phyloP scores from a whole-genome alignment of 1,284 basidiomycete species.

The Melampsora americana region DNA sequence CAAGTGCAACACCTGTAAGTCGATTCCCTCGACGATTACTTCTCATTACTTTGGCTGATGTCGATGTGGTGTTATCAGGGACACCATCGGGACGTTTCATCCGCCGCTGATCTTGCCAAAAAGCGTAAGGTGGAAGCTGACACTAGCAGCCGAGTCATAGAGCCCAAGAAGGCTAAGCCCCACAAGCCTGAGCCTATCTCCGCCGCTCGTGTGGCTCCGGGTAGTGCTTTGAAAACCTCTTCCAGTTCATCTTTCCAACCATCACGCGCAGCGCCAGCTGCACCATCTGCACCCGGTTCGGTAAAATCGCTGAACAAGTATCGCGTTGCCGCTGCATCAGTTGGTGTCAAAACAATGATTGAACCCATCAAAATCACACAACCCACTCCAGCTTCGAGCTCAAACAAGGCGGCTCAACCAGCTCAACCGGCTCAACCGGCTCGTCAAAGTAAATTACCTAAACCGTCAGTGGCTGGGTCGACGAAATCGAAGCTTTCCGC shows the following conservation, averaged over 20 bases:
- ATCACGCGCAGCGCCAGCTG: background rate
- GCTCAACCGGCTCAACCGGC: background rate
- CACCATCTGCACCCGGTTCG: background rate
- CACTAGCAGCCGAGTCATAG: constrained; percentile 17
- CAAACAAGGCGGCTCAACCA: no score
- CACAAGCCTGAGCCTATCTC: constrained; percentile 1
- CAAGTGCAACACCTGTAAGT: constrained; percentile 32
- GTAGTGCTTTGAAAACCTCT: constrained; percentile 24
- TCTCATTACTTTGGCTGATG: background rate
- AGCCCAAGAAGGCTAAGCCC: constrained; percentile 28
- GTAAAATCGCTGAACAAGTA: background rate
- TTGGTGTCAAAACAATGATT: background rate
- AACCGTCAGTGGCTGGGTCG: constrained; percentile 2
- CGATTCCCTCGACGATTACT: background rate
- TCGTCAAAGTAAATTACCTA: background rate
- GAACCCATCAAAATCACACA: constrained; percentile 1
- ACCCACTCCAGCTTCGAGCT: background rate
- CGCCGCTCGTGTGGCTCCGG: constrained; percentile 15
- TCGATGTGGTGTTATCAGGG: constrained; percentile 1
- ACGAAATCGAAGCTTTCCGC: constrained; percentile 9
- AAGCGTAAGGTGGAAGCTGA: constrained; percentile 41
- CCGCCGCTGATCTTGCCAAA: constrained; percentile 29
- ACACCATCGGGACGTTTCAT: constrained; percentile 14
- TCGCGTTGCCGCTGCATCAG: constrained; percentile 6
- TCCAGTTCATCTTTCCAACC: constrained; percentile 6